Evolutionary conservation across 2,329 filamentous ascomycete genomes (phyloP).

Genomic region (Alternaria novae-zelandiae): DNA sequence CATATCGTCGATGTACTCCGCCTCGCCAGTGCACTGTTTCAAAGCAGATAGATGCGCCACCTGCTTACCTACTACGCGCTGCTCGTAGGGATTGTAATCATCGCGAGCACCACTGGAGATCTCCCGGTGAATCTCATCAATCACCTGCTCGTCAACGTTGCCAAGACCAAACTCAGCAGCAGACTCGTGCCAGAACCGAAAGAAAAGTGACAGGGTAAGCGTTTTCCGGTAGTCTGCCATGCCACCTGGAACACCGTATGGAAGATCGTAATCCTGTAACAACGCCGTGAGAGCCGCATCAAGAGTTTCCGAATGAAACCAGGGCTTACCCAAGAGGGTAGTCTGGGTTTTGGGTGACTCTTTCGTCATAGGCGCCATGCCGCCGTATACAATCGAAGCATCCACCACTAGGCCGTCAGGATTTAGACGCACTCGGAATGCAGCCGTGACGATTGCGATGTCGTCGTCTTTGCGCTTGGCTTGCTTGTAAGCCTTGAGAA

Average conservation of each 20-base stretch:
- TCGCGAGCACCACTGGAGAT: conserved; percentile 83
- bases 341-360: conserved; percentile 76
- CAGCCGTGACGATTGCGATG: conserved; percentile 93
- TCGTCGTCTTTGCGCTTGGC: conserved; percentile 96
- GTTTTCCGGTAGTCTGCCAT: conserved; percentile 96
- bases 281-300: conserved; percentile 85
- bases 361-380: conserved; percentile 89
- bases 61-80: conserved; percentile 82
- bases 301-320: conserved; percentile 79
- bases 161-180: conserved; percentile 65
- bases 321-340: conserved; percentile 75
- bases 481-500: conserved; percentile 90
- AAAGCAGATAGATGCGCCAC: conserved; percentile 85
- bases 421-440: conserved; percentile 75
- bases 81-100: conserved; percentile 76
- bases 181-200: conserved; percentile 94
- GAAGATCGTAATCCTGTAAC: conserved; percentile 81
- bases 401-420: conserved; percentile 72
- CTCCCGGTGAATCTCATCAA: conserved; percentile 81
- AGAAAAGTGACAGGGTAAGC: conserved; percentile 89
- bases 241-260: conserved; percentile 87
- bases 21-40: conserved; percentile 91
- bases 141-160: conserved; percentile 71
- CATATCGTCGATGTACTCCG: conserved; percentile 94
- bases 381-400: conserved; percentile 84